These are phyloP conservation scores for Solanum sparsipilum DNA, from an alignment of 257 asterid genomes.

Conservation along the genomic window DNA sequence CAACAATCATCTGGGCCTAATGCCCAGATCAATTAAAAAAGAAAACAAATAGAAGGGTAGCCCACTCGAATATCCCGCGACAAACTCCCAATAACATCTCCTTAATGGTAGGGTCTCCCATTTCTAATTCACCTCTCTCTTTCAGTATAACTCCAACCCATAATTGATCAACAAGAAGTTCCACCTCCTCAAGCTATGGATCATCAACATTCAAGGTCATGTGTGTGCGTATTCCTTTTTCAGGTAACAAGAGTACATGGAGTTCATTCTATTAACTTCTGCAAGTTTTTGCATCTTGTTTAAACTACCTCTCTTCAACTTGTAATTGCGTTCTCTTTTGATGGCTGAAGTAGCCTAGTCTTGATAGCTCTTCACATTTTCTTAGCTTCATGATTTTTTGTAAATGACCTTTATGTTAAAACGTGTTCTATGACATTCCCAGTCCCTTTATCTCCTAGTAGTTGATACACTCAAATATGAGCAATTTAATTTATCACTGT, in stretches of 20 bases:
- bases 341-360: too few species aligned
- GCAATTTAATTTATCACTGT: too few species aligned
- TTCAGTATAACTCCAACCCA: neutral
- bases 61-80: neutral
- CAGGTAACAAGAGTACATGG: neutral
- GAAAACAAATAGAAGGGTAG: neutral
- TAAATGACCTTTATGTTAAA: too few species aligned
- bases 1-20: too few species aligned
- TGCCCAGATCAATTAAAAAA: neutral
- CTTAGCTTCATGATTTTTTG: too few species aligned
- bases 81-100: neutral
- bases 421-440: too few species aligned
- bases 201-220: neutral
- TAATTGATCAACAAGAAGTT: too few species aligned
- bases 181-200: neutral
- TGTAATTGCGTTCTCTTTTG: too few species aligned
- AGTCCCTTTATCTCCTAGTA: too few species aligned
- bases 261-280: too few species aligned
- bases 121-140: neutral
- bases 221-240: neutral
- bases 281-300: neutral
- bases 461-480: too few species aligned
- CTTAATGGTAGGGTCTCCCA: neutral
- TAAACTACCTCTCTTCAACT: neutral
- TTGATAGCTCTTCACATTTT: too few species aligned